Conservation (phyloP, 257 asterid genomes). For the Scutellaria galericulata region DNA sequence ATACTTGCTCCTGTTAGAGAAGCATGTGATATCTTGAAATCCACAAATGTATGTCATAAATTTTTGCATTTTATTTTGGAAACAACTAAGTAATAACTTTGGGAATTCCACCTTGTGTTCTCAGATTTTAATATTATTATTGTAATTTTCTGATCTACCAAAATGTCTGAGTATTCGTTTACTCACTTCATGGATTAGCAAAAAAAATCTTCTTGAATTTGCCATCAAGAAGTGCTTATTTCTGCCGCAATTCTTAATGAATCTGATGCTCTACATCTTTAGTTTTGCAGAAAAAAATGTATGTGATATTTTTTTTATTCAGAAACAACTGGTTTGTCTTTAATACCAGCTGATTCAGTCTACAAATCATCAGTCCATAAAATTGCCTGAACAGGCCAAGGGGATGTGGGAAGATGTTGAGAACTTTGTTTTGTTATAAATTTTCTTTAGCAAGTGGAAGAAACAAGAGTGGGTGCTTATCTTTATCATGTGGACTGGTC, state of each 20-base stretch:
- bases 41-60: neutral
- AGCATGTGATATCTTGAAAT: conserved; percentile 1
- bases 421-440: conserved; percentile 11
- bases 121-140: too few relatives aligned
- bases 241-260: neutral
- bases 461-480: conserved; percentile 1
- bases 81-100: neutral
- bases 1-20: neutral
- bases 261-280: conserved; percentile 4
- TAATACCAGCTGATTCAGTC: neutral
- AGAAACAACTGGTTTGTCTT: neutral
- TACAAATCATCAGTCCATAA: neutral
- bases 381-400: neutral
- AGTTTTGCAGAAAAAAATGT: conserved; percentile 15
- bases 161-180: neutral
- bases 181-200: neutral
- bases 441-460: neutral
- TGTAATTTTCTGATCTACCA: neutral
- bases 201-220: neutral
- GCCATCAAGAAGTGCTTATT: neutral
- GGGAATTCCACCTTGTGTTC: neutral
- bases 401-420: neutral
- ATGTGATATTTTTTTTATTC: neutral
- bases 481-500: neutral
- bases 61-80: conserved; percentile 1